These are phyloP conservation scores for Neoscytalidium dimidiatum DNA, from an alignment of 2,329 filamentous ascomycete species.

Conservation along the genomic window DNA sequence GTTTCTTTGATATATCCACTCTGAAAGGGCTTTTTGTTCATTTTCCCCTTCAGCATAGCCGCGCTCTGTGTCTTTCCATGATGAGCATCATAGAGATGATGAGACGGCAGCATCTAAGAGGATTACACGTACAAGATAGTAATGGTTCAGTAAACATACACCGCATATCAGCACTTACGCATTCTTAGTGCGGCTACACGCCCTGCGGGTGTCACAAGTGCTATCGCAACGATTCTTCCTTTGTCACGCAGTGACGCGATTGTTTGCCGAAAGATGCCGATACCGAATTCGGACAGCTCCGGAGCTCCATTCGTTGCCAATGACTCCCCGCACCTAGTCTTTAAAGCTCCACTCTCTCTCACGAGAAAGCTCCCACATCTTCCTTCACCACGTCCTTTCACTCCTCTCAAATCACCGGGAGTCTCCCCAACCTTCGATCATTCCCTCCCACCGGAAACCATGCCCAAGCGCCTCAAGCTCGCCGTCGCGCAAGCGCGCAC, in stretches of 20 bases:
- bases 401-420: neutral
- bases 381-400: neutral
- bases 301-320: neutral
- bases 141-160: too few relatives aligned
- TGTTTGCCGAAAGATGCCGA: conserved; percentile 7
- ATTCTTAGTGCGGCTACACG: too few relatives aligned
- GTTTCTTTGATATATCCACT: conserved; percentile 12
- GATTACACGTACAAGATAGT: neutral
- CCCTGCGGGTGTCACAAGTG: too few relatives aligned
- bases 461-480: conserved; percentile 49
- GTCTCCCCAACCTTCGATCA: neutral
- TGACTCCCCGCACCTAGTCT: neutral
- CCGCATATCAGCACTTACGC: too few relatives aligned
- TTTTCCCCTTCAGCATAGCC: neutral
- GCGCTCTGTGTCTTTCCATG: neutral
- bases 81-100: conserved; percentile 13
- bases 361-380: neutral
- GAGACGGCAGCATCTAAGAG: neutral
- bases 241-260: conserved; percentile 4
- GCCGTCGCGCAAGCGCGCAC: conserved; percentile 53
- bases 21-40: neutral
- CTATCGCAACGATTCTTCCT: neutral
- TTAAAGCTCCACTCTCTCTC: neutral
- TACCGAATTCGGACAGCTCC: conserved; percentile 7
- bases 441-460: conserved; percentile 23